Evolutionary conservation across 2,329 filamentous ascomycete species (phyloP).

Genomic region (Talaromyces albobiverticillius): DNA sequence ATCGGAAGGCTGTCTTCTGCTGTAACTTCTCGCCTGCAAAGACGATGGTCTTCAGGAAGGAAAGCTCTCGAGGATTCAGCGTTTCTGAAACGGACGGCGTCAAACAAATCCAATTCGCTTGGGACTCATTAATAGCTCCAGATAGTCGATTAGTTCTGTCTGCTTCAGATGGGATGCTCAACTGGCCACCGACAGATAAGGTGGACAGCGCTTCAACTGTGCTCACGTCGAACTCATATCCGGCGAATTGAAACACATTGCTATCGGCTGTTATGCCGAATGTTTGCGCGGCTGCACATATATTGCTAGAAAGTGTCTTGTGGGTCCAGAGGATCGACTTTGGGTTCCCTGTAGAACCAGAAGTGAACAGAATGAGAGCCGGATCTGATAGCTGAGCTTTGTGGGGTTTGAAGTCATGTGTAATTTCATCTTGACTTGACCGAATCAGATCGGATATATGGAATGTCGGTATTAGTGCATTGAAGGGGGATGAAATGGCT

Average conservation of each 20-base stretch:
- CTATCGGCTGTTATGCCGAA: conserved; percentile 14
- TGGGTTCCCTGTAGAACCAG: conserved; percentile 19
- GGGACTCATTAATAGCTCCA: conserved; percentile 17
- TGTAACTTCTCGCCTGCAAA: conserved; percentile 31
- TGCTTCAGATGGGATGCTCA: conserved; percentile 43
- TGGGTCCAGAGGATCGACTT: conserved; percentile 18
- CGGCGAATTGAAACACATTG: conserved; percentile 34
- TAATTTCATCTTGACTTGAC: not conserved
- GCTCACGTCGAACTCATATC: conserved; percentile 40
- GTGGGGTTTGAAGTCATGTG: not conserved
- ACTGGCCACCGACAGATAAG: conserved; percentile 39
- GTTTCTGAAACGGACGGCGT: conserved; percentile 54
- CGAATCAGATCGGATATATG: not conserved
- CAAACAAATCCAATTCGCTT: conserved; percentile 50
- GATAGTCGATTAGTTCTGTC: conserved; percentile 40
- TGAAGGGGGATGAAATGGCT: not conserved
- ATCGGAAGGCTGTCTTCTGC: conserved; percentile 1
- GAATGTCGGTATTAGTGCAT: not conserved
- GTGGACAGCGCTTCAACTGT: conserved; percentile 34
- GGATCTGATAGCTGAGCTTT: not conserved
- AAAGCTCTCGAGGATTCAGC: conserved; percentile 23
- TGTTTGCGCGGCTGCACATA: conserved; percentile 4
- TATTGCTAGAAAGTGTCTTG: conserved; percentile 18
- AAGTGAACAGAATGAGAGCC: conserved; percentile 18
- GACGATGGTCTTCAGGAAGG: conserved; percentile 34